Conservation (phyloP, 768 basidiomycete species). For the Daedaleopsis nitida region DNA sequence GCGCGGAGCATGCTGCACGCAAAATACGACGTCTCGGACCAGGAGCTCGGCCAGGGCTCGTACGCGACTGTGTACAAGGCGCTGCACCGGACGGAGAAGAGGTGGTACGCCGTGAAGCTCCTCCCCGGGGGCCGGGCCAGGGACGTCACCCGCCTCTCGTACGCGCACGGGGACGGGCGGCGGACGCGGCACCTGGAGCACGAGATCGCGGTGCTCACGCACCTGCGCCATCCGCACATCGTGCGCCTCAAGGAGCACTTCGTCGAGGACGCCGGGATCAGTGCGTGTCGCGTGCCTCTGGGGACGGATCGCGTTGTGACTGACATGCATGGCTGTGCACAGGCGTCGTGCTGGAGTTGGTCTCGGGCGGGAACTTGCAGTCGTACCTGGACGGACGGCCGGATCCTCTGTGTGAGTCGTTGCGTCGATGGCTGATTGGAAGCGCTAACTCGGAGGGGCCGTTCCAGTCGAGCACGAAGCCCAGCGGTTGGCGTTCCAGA, state of each 20-base stretch:
- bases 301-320: background rate
- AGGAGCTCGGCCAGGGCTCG: constrained; percentile 82
- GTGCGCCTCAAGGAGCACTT: constrained; percentile 78
- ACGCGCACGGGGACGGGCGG: background rate
- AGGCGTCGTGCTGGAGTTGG: constrained; percentile 82
- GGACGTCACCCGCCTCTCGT: constrained; percentile 10
- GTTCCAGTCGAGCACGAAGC: constrained; percentile 54
- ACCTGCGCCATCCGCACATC: constrained; percentile 77
- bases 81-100: constrained; percentile 64
- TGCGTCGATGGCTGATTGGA: background rate
- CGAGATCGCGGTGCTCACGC: constrained; percentile 79
- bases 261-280: constrained; percentile 57
- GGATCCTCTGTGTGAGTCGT: background rate
- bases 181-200: background rate
- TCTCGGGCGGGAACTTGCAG: constrained; percentile 89
- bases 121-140: constrained; percentile 53
- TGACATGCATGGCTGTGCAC: background rate
- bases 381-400: constrained; percentile 53
- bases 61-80: constrained; percentile 90
- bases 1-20: constrained; percentile 16
- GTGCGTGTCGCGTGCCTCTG: constrained; percentile 35
- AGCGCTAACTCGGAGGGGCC: background rate
- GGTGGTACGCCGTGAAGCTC: constrained; percentile 86
- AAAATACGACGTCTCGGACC: constrained; percentile 59
- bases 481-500: constrained; percentile 70